Percentiles rank a stretch among this genome's conserved stretches.
These are phyloP conservation scores for Flaveria linearis DNA, from an alignment of 129 eudicot genomes.

Conservation along the genomic window DNA sequence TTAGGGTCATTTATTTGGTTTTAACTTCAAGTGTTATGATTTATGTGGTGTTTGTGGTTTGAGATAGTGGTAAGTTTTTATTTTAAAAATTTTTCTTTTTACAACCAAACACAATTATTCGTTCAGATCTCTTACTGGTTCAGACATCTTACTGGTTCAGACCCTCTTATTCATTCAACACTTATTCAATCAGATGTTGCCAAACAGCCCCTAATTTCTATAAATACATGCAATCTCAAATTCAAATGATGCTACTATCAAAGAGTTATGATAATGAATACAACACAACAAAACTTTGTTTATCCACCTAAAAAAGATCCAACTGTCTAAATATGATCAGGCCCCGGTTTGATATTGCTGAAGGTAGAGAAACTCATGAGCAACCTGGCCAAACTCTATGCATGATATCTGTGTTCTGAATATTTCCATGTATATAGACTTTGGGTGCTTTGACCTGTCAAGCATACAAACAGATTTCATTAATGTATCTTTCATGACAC, in stretches of 20 bases:
- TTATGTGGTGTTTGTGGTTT: too few species aligned
- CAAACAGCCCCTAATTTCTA: too few species aligned
- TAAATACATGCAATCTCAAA: neutral
- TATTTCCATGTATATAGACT: constrained; percentile 71
- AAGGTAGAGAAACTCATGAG: constrained; percentile 28
- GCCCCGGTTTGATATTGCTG: neutral
- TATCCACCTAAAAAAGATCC: neutral
- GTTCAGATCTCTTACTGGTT: too few species aligned
- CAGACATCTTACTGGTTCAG: too few species aligned
- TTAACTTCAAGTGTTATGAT: too few species aligned
- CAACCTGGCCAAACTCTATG: constrained; percentile 77
- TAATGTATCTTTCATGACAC: neutral
- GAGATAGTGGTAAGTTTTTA: too few species aligned
- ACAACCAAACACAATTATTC: too few species aligned
- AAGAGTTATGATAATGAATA: neutral
- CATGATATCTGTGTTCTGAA: constrained; percentile 40
- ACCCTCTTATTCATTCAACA: too few species aligned
- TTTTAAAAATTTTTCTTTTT: too few species aligned
- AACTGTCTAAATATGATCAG: neutral
- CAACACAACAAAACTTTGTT: constrained; percentile 21
- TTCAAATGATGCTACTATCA: neutral
- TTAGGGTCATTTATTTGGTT: too few species aligned
- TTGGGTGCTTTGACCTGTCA: constrained; percentile 74
- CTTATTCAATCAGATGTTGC: too few species aligned
- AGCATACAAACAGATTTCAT: constrained; percentile 4